These are phyloP conservation scores for Nannizziopsis barbatae DNA, from an alignment of 2,329 filamentous ascomycete genomes.

Conservation along the genomic window DNA sequence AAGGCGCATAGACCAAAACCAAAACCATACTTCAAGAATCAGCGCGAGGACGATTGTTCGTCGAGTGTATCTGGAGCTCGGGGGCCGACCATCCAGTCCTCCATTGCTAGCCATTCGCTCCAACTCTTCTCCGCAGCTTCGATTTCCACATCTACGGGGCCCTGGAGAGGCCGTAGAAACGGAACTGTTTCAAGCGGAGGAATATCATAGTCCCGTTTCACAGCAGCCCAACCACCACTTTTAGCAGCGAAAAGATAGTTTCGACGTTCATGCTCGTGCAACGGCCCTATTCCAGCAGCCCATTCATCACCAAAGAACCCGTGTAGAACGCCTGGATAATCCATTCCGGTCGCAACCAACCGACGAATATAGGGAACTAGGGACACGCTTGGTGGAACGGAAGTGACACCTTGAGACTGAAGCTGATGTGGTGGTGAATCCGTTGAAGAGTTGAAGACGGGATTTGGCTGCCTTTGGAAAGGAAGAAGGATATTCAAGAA, in stretches of 20 bases:
- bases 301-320: conserved; percentile 97
- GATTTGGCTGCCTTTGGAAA: conserved; percentile 56
- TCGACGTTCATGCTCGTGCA: conserved; percentile 79
- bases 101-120: conserved; percentile 94
- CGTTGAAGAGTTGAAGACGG: conserved; percentile 35
- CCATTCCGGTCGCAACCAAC: conserved; percentile 82
- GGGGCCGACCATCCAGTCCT: conserved; percentile 96
- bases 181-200: conserved; percentile 70
- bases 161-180: conserved; percentile 72
- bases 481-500: conserved; percentile 88
- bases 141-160: conserved; percentile 67
- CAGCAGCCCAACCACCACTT: conserved; percentile 75
- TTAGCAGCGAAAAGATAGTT: conserved; percentile 96
- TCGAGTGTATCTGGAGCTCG: conserved; percentile 48
- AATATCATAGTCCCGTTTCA: conserved; percentile 88
- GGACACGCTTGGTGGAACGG: conserved; percentile 44
- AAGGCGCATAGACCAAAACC: conserved; percentile 6
- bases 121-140: conserved; percentile 70
- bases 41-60: conserved; percentile 29
- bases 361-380: conserved; percentile 83
- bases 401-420: conserved; percentile 24
- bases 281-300: conserved; percentile 62
- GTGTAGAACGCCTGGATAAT: conserved; percentile 73
- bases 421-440: conserved; percentile 33
- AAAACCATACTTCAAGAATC: conserved; percentile 18